phyloP scores from a whole-genome alignment of 129 eudicot genomes.

The Pulicaria dysenterica region DNA sequence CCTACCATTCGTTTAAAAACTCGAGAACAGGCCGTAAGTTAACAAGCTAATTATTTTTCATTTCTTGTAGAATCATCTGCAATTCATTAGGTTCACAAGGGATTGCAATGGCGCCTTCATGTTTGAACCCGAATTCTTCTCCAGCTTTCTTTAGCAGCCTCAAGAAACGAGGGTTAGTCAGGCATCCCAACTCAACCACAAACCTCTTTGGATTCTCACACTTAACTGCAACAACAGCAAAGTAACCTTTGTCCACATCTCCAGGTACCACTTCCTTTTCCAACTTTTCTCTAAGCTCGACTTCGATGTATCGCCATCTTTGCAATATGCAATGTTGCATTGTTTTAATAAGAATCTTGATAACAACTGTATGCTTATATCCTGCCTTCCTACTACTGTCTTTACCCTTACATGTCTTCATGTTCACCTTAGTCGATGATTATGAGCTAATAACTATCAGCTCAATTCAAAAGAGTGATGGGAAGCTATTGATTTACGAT shows the following conservation, averaged over 20 bases:
- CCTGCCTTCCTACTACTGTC: background rate
- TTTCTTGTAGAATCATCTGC: conserved; percentile 37
- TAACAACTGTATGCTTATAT: conserved; percentile 15
- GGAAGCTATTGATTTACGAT: background rate
- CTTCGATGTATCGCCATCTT: conserved; percentile 7
- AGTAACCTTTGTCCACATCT: conserved; percentile 55
- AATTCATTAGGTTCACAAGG: conserved; percentile 61
- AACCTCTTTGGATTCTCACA: conserved; percentile 54
- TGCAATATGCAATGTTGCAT: conserved; percentile 15
- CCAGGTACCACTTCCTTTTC: conserved; percentile 16
- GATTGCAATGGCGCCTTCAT: conserved; percentile 50
- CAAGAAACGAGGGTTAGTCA: conserved; percentile 55
- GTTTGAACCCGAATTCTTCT: conserved; percentile 59
- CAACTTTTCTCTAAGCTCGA: background rate
- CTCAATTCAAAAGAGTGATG: background rate
- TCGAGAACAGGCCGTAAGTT: too few relatives aligned
- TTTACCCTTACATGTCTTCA: conserved; percentile 14
- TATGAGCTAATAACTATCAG: background rate
- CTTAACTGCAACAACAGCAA: conserved; percentile 49
- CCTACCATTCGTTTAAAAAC: background rate
- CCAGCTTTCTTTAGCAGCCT: conserved; percentile 48
- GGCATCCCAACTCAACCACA: conserved; percentile 47
- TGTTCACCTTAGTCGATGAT: background rate
- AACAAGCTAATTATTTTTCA: conserved; percentile 18
- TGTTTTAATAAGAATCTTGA: conserved; percentile 28